Evolutionary conservation across 352 stramenopile genomes (phyloP).

Genomic region (Nothophytophthora sp.): DNA sequence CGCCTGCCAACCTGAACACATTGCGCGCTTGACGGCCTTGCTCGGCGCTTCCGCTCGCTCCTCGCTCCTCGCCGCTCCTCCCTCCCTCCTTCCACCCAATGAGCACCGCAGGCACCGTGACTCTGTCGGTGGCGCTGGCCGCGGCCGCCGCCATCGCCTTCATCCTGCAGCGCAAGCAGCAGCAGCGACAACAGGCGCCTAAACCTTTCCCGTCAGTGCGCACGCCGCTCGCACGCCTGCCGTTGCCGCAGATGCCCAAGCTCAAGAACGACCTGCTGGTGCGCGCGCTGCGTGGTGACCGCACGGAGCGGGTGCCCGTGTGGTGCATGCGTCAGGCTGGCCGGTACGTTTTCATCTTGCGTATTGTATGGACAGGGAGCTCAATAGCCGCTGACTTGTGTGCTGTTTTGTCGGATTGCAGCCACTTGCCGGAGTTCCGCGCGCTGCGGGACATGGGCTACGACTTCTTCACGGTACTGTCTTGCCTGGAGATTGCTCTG

Average conservation of each 20-base stretch:
- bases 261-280: slow-evolving; percentile 92
- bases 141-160: slow-evolving; percentile 60
- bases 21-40: too few species aligned
- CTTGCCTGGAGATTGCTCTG: not conserved
- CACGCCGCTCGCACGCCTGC: slow-evolving; percentile 71
- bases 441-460: slow-evolving; percentile 82
- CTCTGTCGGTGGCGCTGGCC: slow-evolving; percentile 37
- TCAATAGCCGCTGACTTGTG: not conserved
- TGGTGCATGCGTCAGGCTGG: slow-evolving; percentile 99
- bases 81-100: slow-evolving; percentile 10
- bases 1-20: too few species aligned
- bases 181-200: slow-evolving; percentile 13
- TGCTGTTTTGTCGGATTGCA: slow-evolving; percentile 15
- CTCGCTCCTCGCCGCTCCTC: slow-evolving; percentile 8
- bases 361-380: not conserved
- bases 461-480: slow-evolving; percentile 86
- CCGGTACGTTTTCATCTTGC: slow-evolving; percentile 56
- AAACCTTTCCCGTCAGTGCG: slow-evolving; percentile 65
- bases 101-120: slow-evolving; percentile 21
- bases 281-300: slow-evolving; percentile 83
- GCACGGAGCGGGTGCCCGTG: slow-evolving; percentile 91
- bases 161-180: slow-evolving; percentile 63
- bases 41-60: slow-evolving; percentile 4
- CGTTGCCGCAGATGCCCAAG: slow-evolving; percentile 70
- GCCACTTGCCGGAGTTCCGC: slow-evolving; percentile 88